phyloP scores from a whole-genome alignment of 129 eudicot genomes.

The carrot (Daucus carota) region DNA sequence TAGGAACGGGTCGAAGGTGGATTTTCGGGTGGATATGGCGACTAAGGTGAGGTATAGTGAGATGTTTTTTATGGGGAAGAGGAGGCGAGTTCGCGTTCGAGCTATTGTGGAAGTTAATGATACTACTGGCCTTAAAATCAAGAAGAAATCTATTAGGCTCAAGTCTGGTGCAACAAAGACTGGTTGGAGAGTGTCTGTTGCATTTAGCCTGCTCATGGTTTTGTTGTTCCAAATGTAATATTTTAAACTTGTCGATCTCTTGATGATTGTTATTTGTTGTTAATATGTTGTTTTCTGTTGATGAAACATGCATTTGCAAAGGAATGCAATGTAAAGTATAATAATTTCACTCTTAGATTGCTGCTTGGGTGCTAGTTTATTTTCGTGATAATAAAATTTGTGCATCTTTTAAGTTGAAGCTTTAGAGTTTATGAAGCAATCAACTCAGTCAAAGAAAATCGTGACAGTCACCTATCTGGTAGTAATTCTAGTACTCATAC shows the following conservation, averaged over 20 bases:
- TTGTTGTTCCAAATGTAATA: not conserved
- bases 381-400: not conserved
- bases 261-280: too few relatives aligned
- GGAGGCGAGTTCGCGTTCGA: constrained; percentile 30
- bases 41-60: constrained; percentile 59
- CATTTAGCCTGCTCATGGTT: not conserved
- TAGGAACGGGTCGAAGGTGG: constrained; percentile 28
- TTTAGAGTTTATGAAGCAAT: not conserved
- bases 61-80: constrained; percentile 50
- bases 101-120: constrained; percentile 41
- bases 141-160: constrained; percentile 48
- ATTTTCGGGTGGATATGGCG: constrained; percentile 36
- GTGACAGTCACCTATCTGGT: not conserved
- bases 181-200: not conserved
- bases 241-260: too few relatives aligned
- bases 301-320: too few relatives aligned
- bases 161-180: constrained; percentile 45
- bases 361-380: not conserved
- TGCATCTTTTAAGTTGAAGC: not conserved
- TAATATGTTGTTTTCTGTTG: too few relatives aligned
- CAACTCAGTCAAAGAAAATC: not conserved
- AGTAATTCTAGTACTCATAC: not conserved
- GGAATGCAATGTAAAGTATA: not conserved
- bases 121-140: constrained; percentile 35
- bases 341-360: too few relatives aligned